Evolutionary conservation across 2,329 filamentous ascomycete species (phyloP).

Genomic region (Blastomyces parvus): DNA sequence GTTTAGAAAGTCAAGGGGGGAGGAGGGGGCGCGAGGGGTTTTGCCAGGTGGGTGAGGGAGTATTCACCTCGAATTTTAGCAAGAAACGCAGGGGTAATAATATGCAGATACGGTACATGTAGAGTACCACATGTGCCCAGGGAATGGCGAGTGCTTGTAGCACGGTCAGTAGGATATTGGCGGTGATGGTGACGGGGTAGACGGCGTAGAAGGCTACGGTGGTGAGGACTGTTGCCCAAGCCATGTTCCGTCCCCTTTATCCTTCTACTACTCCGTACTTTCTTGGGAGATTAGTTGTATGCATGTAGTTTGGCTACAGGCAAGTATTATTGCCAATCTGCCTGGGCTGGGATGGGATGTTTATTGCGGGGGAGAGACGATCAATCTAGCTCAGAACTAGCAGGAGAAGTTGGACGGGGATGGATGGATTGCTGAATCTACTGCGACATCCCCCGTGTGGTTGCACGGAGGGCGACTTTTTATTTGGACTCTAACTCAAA

Average conservation of each 20-base stretch:
- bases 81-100: conserved; percentile 43
- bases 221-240: conserved; percentile 18
- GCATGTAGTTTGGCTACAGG: not conserved
- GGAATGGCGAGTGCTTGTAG: conserved; percentile 37
- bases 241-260: conserved; percentile 6
- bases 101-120: conserved; percentile 33
- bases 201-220: conserved; percentile 29
- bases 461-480: not conserved
- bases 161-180: conserved; percentile 31
- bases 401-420: not conserved
- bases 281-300: not conserved
- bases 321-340: not conserved
- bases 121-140: conserved; percentile 40
- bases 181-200: conserved; percentile 32
- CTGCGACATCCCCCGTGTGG: not conserved
- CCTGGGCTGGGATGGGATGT: not conserved
- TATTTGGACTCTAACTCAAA: not conserved
- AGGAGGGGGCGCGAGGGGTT: not conserved
- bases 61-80: conserved; percentile 47
- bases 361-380: not conserved
- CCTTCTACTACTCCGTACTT: not conserved
- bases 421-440: not conserved
- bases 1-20: not conserved
- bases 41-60: not conserved
- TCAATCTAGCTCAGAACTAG: not conserved